Conservation (phyloP, 1,284 basidiomycete species). For the Sanghuangporus baumii region DNA sequence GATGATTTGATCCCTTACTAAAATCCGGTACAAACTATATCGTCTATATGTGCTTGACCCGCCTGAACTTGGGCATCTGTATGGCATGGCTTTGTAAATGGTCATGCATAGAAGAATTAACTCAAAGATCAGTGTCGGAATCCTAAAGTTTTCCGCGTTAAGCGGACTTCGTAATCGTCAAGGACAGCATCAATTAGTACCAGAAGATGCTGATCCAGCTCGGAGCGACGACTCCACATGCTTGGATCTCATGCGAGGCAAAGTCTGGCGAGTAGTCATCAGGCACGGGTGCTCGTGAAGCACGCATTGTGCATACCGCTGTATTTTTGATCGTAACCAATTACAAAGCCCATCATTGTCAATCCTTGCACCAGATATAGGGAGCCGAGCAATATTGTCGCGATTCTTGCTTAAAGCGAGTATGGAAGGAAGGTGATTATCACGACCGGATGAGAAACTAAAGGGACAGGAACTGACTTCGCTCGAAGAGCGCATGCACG, state of each 20-base stretch:
- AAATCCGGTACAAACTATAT: background rate
- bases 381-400: background rate
- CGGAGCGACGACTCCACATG: background rate
- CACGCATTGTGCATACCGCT: background rate
- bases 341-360: background rate
- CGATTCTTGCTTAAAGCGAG: background rate
- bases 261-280: background rate
- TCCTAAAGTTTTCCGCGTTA: background rate
- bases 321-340: background rate
- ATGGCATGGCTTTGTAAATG: background rate
- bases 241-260: background rate
- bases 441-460: background rate
- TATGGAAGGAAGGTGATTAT: background rate
- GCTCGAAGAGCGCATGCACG: slow-evolving; percentile 1
- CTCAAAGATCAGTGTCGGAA: background rate
- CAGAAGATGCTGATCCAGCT: background rate
- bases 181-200: background rate
- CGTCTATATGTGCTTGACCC: background rate
- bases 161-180: background rate
- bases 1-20: background rate
- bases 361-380: background rate
- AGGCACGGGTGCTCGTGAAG: background rate
- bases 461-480: background rate
- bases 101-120: slow-evolving; percentile 1
- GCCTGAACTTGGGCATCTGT: background rate